phyloP scores from a whole-genome alignment of 228 moss, liverwort and hornwort genomes.

The Sphagnum magellanicum region DNA sequence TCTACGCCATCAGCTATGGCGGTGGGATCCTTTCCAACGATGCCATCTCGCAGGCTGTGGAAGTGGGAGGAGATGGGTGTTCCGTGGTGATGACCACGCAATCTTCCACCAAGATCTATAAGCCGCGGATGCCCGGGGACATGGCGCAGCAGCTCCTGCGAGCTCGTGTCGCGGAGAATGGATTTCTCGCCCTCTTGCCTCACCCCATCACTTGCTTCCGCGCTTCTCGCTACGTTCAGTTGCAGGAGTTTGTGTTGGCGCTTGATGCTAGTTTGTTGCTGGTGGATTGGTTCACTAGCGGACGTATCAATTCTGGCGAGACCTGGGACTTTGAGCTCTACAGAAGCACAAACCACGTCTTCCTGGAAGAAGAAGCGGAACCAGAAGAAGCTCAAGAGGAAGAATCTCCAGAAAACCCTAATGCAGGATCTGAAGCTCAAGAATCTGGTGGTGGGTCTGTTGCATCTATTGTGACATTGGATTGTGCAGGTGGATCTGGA shows the following conservation, averaged over 20 bases:
- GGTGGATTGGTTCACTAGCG: conserved; percentile 93
- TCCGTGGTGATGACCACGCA: conserved; percentile 74
- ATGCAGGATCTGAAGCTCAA: neutral
- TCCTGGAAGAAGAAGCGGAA: conserved; percentile 18
- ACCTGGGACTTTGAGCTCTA: conserved; percentile 73
- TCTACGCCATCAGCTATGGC: conserved; percentile 76
- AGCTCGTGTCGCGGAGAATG: conserved; percentile 58
- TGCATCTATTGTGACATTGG: too few species aligned
- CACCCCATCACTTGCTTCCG: conserved; percentile 81
- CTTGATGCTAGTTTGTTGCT: conserved; percentile 63
- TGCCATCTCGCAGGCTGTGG: conserved; percentile 53
- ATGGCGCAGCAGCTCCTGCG: conserved; percentile 70
- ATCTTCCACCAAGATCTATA: conserved; percentile 84
- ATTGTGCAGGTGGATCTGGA: too few species aligned
- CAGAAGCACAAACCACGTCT: conserved; percentile 87
- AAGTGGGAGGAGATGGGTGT: conserved; percentile 28
- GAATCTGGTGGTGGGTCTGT: neutral
- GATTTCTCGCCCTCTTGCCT: conserved; percentile 63
- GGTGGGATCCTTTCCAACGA: conserved; percentile 93
- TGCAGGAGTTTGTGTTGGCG: conserved; percentile 74
- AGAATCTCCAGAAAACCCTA: neutral
- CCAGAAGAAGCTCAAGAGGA: conserved; percentile 14
- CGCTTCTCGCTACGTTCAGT: conserved; percentile 71
- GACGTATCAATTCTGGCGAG: conserved; percentile 72
- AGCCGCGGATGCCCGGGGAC: conserved; percentile 59